These are phyloP conservation scores for Albatrellus sp. DNA, from an alignment of 1,284 basidiomycete species.

Conservation along the genomic window DNA sequence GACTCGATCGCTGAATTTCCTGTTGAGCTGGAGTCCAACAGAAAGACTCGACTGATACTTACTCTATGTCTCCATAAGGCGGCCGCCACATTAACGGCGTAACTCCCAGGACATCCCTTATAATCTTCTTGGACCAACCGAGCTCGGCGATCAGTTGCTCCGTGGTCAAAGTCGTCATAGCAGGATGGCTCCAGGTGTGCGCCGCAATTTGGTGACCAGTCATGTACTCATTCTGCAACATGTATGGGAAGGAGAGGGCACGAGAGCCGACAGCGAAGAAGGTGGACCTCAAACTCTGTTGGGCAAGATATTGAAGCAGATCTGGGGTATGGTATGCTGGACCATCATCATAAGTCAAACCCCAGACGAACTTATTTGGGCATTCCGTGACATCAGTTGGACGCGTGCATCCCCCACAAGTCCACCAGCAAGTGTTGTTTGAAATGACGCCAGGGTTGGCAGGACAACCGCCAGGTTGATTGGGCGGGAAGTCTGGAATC, in stretches of 20 bases:
- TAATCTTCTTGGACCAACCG: conserved; percentile 78
- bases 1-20: conserved; percentile 54
- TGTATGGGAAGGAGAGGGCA: conserved; percentile 44
- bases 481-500: conserved; percentile 41
- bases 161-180: conserved; percentile 66
- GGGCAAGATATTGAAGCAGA: conserved; percentile 56
- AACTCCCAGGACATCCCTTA: conserved; percentile 67
- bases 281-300: conserved; percentile 63
- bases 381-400: conserved; percentile 61
- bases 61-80: conserved; percentile 62
- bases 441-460: conserved; percentile 47
- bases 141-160: conserved; percentile 83
- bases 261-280: conserved; percentile 85
- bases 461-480: conserved; percentile 46
- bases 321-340: conserved; percentile 76
- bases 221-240: conserved; percentile 65
- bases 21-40: conserved; percentile 11
- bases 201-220: conserved; percentile 56
- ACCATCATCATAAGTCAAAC: conserved; percentile 64
- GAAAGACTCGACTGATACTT: conserved; percentile 11
- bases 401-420: conserved; percentile 67
- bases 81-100: conserved; percentile 57
- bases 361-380: conserved; percentile 64
- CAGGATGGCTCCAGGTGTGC: conserved; percentile 58
- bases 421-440: conserved; percentile 72